A percentile compares a stretch with the other conserved stretches of the same genome.
Conservation (phyloP, 495 filamentous ascomycete genomes). For the Astrocystis sublimbata region DNA sequence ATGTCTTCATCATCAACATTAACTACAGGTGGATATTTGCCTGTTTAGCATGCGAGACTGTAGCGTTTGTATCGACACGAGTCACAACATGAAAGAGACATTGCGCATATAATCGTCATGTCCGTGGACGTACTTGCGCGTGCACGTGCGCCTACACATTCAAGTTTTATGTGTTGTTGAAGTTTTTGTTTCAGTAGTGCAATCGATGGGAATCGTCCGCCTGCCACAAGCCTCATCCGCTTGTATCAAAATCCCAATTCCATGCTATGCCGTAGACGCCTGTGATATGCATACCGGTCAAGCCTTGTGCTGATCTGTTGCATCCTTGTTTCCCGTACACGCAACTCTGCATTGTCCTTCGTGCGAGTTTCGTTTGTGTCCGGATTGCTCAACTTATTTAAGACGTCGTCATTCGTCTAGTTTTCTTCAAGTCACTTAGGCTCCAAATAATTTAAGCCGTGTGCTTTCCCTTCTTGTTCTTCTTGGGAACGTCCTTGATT, state of each 20-base stretch:
- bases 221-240: conserved; percentile 29
- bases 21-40: no score
- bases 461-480: conserved; percentile 51
- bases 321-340: conserved; percentile 19
- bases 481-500: conserved; percentile 53
- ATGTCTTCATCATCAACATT: no score
- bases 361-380: conserved; percentile 10
- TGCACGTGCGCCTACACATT: no score
- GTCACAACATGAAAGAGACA: no score
- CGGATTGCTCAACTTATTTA: conserved; percentile 32
- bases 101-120: no score
- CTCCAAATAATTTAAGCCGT: conserved; percentile 25
- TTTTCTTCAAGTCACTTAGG: conserved; percentile 15
- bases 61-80: no score
- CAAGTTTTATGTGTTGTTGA: conserved; percentile 5
- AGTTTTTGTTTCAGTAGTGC: conserved; percentile 27
- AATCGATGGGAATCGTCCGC: conserved; percentile 33
- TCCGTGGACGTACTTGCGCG: no score
- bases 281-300: conserved; percentile 8
- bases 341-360: conserved; percentile 13
- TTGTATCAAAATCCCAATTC: conserved; percentile 36
- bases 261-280: conserved; percentile 46
- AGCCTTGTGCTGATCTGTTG: conserved; percentile 16
- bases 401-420: conserved; percentile 22
- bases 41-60: no score